Evolutionary conservation across 352 stramenopile species (phyloP), one percentile per base, ranked within the genome.

Genomic region (Globisporangium paddicum): DNA sequence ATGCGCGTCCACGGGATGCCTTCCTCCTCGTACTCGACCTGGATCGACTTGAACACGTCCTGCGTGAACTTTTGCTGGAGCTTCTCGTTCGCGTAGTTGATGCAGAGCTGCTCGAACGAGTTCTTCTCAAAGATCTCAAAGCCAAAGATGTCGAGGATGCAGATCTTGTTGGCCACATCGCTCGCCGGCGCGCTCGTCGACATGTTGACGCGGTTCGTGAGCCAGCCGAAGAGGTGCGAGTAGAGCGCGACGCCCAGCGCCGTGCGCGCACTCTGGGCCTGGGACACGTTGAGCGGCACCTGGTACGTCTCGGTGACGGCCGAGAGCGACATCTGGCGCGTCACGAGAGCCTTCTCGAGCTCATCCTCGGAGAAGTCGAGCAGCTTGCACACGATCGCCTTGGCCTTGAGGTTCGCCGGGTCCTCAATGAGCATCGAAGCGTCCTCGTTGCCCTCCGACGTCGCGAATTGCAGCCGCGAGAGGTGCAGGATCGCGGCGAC

Each of bases 91-190:
- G 80, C 80, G 50, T 90, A 90, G 73, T 90, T 90, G 71, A 90
- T 90, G 50, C 82, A 86, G 46, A 92, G 88, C 64, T 92, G 82
- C 60, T 92, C 82, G 55, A 91, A 92, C 51, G 88, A 96, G 73
- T 97, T 97, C 73, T 85, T 87, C 50, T 97, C 84, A 58, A 98
- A 98, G 35, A 96, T 97, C 72, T 99, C 96, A 75, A 99, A 99
- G 6, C 96, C 96, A 79, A 98, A 99, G 66, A 99, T 98, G 82
- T 99, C 96, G 23, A 98, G 66, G 46, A 98, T 94, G 67, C 90
- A 89, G 61, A 90, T 89, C 64, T 91, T 90, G 67, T 88, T 82
- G 30, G 66, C 66, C 23, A 90, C 76, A 26, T 79, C 60, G 2
- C 64, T 53, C 23, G 83, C 63, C 0, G 68, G 56, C n/a, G 82